Evolutionary conservation across 2,329 filamentous ascomycete species (phyloP), one percentile per base, ranked within the genome.

Genomic region (Monilinia vaccinii-corymbosi): DNA sequence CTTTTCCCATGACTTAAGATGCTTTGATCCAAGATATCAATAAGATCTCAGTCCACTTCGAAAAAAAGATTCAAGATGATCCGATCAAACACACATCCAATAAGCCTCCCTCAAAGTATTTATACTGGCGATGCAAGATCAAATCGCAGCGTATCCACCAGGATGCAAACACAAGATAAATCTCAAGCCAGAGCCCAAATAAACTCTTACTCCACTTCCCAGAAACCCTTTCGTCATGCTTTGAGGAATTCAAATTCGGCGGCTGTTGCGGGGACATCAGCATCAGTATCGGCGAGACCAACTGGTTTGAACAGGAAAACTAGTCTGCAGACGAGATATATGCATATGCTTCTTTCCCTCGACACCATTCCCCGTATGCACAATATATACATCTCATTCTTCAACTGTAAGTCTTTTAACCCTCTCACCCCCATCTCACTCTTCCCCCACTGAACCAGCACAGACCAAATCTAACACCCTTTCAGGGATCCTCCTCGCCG

Each of bases 401-500:
- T 44, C 40, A 44, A 3, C 9, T 44, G n/a, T 11, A 44, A 44
- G 40, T 23, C 16, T 3, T n/a, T 10, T n/a, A 11, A 11, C 13
- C 23, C 0, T 31, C 23, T 21, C 25, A n/a, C 2, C 2, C 5
- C 16, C 31, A 18, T 2, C 42, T 11, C 40, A 23, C 23, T 31
- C 21, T 11, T 13, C 16, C 32, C 21, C 18, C 32, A 34, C 25
- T 28, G 13, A 36, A 36, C 25, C 25, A 14, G 5, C 13, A 3
- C 34, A 36, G 14, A 32, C 23, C 9, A n/a, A 13, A 11, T 23
- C 10, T 23, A 44, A 44, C 40, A 40, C 3, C n/a, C 2, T 13
- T 32, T 25, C 46, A 50, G 47, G 64, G 62, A 64, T 70, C 38
- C 63, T 70, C 4, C 62, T 71, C 16, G 69, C 68, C 1, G 69